Evolutionary conservation across 306 rosid genomes (phyloP), one percentile per base, ranked within the genome.

Genomic region (Gillenia trifoliata): DNA sequence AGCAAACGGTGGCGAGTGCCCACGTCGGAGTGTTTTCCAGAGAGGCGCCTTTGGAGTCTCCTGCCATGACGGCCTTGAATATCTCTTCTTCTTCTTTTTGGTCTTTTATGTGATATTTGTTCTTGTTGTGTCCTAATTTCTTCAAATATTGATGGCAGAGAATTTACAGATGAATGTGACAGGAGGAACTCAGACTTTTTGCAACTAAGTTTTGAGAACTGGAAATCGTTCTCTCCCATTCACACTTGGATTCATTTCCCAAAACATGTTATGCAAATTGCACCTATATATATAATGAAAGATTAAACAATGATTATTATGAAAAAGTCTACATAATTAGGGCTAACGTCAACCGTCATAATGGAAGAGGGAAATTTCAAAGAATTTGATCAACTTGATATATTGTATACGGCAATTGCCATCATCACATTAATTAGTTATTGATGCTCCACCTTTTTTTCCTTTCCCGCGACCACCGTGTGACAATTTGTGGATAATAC

Each of bases 21-120:
- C 86, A 78, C 29, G 86, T 83, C 68, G 86, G 83, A 59, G 86
- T 83, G 55, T 71, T 0, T 66, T 83, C 78, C 15, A 83, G 71
- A 52, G 83, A 29, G 29, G 40, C n/a, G 29, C 22, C 49, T 16
- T 0, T 50, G 9, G 75, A 12, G n/a, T 6, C 83, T 59, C 23
- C 83, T 6, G 33, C 75, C 68, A 72, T 72, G 29, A 26, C 28
- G 13, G 8, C 57, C 55, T 10, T 59, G 20, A 54, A 20, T 55
- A 3, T 55, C 26, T 55, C 5, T 22, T 54, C 12, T n/a, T 52
- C 12, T 16, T 55, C 52, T 71, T 34, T 34, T 57, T 22, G 12
- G 2, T 9, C 47, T 52, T 70, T 23, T 5, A 31, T 56, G 40
- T 10, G 62, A 54, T 23, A 23, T 29, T 19, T 38, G 7, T n/a